A percentile compares a stretch with the other conserved stretches of the same genome.
Evolutionary conservation across 1,139 yeast genomes (phyloP).

Genomic region (Taphrina betulina): DNA sequence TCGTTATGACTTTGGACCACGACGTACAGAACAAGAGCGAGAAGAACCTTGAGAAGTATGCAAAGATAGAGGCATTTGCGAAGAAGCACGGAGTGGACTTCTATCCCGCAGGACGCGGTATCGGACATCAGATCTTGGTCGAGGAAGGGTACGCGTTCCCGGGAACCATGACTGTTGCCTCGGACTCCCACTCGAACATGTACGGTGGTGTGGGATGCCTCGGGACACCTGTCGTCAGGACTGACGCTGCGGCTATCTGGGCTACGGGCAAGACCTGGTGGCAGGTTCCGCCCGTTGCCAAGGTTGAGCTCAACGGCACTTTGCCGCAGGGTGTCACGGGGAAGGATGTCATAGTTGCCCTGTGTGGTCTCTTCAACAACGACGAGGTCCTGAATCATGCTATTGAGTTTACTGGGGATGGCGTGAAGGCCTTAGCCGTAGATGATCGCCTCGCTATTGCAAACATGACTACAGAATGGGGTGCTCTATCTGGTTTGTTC

Average conservation of each 20-base stretch:
- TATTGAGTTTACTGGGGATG: conserved; percentile 91
- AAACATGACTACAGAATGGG: conserved; percentile 99
- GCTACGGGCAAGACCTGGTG: conserved; percentile 99
- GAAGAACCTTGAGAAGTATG: conserved; percentile 80
- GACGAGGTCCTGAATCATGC: conserved; percentile 98
- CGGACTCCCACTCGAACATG: conserved; percentile 96
- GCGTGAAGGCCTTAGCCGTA: conserved; percentile 67
- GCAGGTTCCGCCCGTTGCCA: conserved; percentile 99
- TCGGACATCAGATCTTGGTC: conserved; percentile 98
- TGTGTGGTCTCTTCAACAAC: conserved; percentile 91
- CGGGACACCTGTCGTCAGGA: conserved; percentile 96
- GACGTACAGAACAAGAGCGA: conserved; percentile 93
- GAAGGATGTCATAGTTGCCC: conserved; percentile 92
- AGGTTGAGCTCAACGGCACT: conserved; percentile 78
- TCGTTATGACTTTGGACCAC: conserved; percentile 93
- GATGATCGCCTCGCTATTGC: conserved; percentile 96
- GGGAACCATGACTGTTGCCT: conserved; percentile 85
- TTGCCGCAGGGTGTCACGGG: conserved; percentile 89
- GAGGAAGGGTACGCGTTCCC: conserved; percentile 99
- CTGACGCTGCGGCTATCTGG: conserved; percentile 99
- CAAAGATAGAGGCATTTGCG: conserved; percentile 85
- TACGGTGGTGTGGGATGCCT: conserved; percentile 95
- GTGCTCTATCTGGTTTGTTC: conserved; percentile 93
- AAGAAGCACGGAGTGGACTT: conserved; percentile 90
- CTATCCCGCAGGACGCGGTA: conserved; percentile 98